Conservation (phyloP, 305 asterid species). For the Stenogyne calaminthoides region DNA sequence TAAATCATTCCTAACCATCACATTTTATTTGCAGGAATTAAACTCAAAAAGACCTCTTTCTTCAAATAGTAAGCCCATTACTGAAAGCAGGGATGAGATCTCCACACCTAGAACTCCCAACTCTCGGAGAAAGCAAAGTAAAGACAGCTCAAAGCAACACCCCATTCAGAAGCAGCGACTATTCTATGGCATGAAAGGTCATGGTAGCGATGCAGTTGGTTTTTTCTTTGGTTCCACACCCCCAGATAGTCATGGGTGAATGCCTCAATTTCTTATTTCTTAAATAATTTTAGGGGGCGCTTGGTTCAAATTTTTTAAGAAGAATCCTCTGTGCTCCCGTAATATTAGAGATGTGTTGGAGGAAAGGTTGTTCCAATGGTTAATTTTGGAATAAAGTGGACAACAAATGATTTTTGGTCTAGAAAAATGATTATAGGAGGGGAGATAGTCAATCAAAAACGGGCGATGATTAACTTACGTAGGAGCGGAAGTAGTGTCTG, state of each 20-base stretch:
- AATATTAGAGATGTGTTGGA: too few species aligned
- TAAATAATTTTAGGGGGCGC: not conserved
- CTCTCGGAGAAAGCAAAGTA: constrained; percentile 63
- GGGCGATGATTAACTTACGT: too few species aligned
- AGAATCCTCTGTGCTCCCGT: too few species aligned
- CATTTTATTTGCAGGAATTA: constrained; percentile 60
- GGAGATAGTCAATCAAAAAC: too few species aligned
- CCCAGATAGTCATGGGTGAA: constrained; percentile 85
- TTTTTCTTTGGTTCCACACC: constrained; percentile 95
- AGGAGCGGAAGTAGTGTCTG: too few species aligned
- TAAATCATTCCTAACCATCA: constrained; percentile 13
- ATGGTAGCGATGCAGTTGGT: constrained; percentile 78
- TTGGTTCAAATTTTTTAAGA: too few species aligned
- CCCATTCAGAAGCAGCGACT: constrained; percentile 61
- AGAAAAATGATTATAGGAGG: too few species aligned
- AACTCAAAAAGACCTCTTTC: constrained; percentile 54
- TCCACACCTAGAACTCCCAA: constrained; percentile 52
- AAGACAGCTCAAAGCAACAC: constrained; percentile 68
- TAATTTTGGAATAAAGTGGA: too few species aligned
- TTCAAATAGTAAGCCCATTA: constrained; percentile 43
- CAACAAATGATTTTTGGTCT: too few species aligned
- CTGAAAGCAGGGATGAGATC: constrained; percentile 54
- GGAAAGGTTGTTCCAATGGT: too few species aligned
- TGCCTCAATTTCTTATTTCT: constrained; percentile 6
- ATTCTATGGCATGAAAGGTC: constrained; percentile 56